Evolutionary conservation across 768 basidiomycete genomes (phyloP).

Genomic region (Kockovaella imperatae): DNA sequence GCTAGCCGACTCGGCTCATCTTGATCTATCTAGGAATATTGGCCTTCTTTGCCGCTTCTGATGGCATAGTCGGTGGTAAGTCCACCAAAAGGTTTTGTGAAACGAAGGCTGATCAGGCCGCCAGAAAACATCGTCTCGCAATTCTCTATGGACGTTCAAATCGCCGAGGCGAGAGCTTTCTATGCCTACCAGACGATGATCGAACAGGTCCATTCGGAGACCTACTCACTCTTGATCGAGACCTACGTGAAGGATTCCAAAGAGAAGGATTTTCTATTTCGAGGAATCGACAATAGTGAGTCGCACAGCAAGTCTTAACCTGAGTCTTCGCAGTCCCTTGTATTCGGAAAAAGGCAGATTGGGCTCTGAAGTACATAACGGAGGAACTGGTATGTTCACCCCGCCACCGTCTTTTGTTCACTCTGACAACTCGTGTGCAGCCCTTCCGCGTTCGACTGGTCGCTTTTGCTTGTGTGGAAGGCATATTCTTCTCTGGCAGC

Average conservation of each 20-base stretch:
- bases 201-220: constrained; percentile 46
- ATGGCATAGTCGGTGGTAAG: constrained; percentile 38
- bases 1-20: background rate
- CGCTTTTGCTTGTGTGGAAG: constrained; percentile 44
- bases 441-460: constrained; percentile 39
- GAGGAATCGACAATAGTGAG: constrained; percentile 43
- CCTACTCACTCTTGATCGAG: constrained; percentile 44
- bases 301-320: constrained; percentile 1
- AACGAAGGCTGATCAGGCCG: constrained; percentile 50
- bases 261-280: constrained; percentile 42
- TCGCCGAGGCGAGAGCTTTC: constrained; percentile 44
- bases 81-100: background rate
- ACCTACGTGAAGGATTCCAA: constrained; percentile 43
- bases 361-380: constrained; percentile 44
- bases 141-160: constrained; percentile 43
- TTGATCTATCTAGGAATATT: constrained; percentile 43
- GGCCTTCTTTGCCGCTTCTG: constrained; percentile 88
- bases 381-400: constrained; percentile 26
- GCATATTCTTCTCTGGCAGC: constrained; percentile 45
- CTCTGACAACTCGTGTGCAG: too few species aligned
- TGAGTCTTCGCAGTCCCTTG: constrained; percentile 32
- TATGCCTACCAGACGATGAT: constrained; percentile 45
- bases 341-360: constrained; percentile 44
- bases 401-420: background rate
- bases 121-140: constrained; percentile 43